Percentiles rank a stretch among this genome's conserved stretches.
Evolutionary conservation across 495 filamentous ascomycete species (phyloP).

Genomic region (Aspergillus haitiensis): DNA sequence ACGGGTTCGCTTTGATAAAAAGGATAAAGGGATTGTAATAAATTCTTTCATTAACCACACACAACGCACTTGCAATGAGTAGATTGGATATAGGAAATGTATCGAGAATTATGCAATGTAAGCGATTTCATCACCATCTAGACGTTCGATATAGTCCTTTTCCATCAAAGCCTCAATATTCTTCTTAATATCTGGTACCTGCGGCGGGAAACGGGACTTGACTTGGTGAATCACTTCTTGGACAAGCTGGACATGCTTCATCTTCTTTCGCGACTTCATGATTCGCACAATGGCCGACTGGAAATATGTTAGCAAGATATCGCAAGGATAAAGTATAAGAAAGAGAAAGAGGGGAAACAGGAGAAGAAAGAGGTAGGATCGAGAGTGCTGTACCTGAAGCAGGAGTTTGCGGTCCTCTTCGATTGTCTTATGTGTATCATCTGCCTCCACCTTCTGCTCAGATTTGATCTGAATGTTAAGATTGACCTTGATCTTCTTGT

Average conservation of each 20-base stretch:
- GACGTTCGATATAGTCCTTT: constrained; percentile 96
- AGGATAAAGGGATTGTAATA: neutral
- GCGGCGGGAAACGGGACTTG: constrained; percentile 88
- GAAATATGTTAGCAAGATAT: constrained; percentile 24
- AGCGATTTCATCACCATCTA: constrained; percentile 91
- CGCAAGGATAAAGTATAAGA: constrained; percentile 14
- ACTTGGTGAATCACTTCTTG: constrained; percentile 95
- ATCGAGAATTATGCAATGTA: constrained; percentile 67
- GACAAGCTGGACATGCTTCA: constrained; percentile 93
- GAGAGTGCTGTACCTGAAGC: constrained; percentile 74
- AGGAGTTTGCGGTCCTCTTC: constrained; percentile 96
- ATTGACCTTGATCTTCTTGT: constrained; percentile 96
- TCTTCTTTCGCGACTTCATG: constrained; percentile 98
- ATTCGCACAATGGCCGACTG: constrained; percentile 98
- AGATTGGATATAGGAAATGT: constrained; percentile 5
- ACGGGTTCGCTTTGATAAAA: no score
- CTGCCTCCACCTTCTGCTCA: constrained; percentile 91
- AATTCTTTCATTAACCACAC: neutral
- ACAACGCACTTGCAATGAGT: constrained; percentile 10
- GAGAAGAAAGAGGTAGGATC: no score
- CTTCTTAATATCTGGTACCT: constrained; percentile 96
- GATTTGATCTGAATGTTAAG: constrained; percentile 92
- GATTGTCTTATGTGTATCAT: constrained; percentile 98
- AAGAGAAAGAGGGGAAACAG: constrained; percentile 1
- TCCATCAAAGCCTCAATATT: constrained; percentile 98